Evolutionary conservation across 176 grass and related monocot genomes (phyloP), one percentile per base, ranked within the genome.

Genomic region (Hyparrhenia diplandra): DNA sequence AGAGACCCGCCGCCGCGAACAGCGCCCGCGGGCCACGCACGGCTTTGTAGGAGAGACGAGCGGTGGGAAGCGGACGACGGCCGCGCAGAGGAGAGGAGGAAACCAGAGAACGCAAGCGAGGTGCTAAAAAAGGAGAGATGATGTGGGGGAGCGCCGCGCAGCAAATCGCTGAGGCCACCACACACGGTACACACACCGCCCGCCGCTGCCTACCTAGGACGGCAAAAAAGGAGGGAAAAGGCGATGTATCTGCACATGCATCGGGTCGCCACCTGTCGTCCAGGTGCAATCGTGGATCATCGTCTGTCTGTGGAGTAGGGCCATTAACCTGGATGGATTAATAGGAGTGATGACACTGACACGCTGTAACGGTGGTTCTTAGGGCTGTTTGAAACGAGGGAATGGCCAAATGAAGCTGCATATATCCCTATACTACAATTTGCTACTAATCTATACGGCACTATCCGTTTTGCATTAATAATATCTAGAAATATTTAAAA

Each of bases 141-240:
- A 5, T n/a, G n/a, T 12, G 8, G 2, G 20, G 55, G n/a, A 16
- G 31, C 60, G 8, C 11, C n/a, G n/a, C n/a, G 41, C 3, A 13
- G 74, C 64, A 81, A 89, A 85, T 76, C 16, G 87, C 71, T 71
- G 55, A 40, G 82, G 54, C 42, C 77, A 85, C 86, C 86, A 6
- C 59, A 2, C 67, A 17, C 66, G n/a, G 2, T 8, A 24, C 23
- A 58, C 52, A 1, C 32, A 34, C 32, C 51, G 20, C 41, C 72
- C 34, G 71, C 39, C 20, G 5, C 5, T 0, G 12, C n/a, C 63
- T n/a, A 13, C 42, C 43, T 40, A 59, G 20, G 20, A 2, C 34
- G 4, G 5, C 5, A n/a, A 5, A 7, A 18, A 7, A 55, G 34
- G n/a, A 12, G 13, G 54, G 54, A 3, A 75, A 71, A 71, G 29